phyloP scores from a whole-genome alignment of 2,329 filamentous ascomycete genomes.

The Aspergillus quadrilineatus region DNA sequence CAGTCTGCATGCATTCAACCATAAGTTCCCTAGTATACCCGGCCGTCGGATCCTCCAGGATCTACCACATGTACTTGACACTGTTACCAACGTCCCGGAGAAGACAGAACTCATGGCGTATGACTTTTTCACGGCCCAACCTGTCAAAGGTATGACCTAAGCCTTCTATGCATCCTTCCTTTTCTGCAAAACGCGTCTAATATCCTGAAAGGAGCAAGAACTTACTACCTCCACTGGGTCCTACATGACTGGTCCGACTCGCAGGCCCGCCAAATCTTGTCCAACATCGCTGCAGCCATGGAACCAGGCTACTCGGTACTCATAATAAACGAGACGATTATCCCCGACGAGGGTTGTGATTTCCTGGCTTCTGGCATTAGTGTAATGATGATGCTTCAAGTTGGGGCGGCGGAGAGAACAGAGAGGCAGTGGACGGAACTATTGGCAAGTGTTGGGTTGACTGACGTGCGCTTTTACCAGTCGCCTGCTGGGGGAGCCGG shows the following conservation, averaged over 20 bases:
- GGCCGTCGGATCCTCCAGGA: constrained; percentile 19
- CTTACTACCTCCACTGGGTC: constrained; percentile 26
- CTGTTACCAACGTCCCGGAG: constrained; percentile 2
- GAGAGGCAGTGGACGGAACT: constrained; percentile 24
- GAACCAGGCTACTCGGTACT: constrained; percentile 24
- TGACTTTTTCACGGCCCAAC: constrained; percentile 26
- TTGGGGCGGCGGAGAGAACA: constrained; percentile 21
- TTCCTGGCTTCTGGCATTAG: constrained; percentile 13
- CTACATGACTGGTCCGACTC: constrained; percentile 26
- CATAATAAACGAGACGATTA: constrained; percentile 29
- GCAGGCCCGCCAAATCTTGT: constrained; percentile 20
- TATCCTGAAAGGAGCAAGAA: constrained; percentile 14
- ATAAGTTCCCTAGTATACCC: neutral
- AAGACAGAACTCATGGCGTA: constrained; percentile 13
- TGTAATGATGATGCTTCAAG: constrained; percentile 21
- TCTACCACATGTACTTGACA: constrained; percentile 17
- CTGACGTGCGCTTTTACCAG: neutral
- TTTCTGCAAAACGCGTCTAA: too few species aligned
- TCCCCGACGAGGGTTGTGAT: constrained; percentile 21
- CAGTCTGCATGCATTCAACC: neutral
- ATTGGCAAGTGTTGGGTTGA: constrained; percentile 19
- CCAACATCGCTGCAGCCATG: constrained; percentile 21
- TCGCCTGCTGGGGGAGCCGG: neutral
- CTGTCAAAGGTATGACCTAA: constrained; percentile 10
- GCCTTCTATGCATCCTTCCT: too few species aligned